Evolutionary conservation across 352 stramenopile genomes (phyloP).

Genomic region (Poterioochromonas sp.): DNA sequence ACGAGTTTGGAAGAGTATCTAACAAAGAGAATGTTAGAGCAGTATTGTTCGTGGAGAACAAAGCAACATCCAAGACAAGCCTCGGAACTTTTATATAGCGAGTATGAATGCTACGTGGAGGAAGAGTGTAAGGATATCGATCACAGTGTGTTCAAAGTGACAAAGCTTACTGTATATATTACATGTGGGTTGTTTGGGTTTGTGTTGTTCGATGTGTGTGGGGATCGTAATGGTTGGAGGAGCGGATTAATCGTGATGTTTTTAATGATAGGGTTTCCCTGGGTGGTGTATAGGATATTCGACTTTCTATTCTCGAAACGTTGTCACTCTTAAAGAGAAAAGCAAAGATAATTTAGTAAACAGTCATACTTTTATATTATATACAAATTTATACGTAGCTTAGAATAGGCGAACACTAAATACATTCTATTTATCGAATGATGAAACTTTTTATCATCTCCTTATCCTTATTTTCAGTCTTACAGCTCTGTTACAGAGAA

Average conservation of each 20-base stretch:
- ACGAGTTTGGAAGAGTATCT: no score
- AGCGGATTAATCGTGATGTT: neutral
- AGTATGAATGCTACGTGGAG: no score
- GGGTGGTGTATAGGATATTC: no score
- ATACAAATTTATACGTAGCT: conserved; percentile 17
- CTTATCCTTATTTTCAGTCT: conserved; percentile 15
- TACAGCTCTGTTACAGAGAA: conserved; percentile 13
- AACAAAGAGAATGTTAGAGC: no score
- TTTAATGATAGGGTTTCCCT: neutral
- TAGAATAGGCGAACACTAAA: conserved; percentile 14
- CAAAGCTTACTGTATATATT: no score
- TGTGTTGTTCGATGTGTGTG: neutral
- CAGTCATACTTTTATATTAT: conserved; percentile 18
- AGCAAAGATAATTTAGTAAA: conserved; percentile 18
- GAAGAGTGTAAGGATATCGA: no score
- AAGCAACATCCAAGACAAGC: no score
- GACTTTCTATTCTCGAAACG: conserved; percentile 14
- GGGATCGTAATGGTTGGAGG: neutral
- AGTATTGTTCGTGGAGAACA: no score
- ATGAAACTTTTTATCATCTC: conserved; percentile 17
- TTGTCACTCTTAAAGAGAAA: conserved; percentile 15
- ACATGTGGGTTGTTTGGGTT: neutral
- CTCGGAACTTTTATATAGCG: no score
- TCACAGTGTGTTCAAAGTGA: no score
- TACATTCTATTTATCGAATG: conserved; percentile 17